Evolutionary conservation across 2,329 filamentous ascomycete species (phyloP).

Genomic region (Stenocarpella maydis): DNA sequence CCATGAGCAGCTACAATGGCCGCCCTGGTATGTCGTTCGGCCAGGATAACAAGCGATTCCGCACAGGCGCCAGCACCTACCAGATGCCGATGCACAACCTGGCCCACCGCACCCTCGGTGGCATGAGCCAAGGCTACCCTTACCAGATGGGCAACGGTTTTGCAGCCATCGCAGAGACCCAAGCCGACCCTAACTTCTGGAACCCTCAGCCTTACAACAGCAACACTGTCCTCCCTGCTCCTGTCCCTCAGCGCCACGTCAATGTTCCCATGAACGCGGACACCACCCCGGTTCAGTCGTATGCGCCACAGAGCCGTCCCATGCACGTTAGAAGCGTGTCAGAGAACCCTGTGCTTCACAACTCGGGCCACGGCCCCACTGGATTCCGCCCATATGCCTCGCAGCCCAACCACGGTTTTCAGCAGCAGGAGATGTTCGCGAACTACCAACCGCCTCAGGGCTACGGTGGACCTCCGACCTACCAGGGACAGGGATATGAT

Average conservation of each 20-base stretch:
- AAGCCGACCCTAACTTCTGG: constrained; percentile 43
- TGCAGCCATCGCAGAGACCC: constrained; percentile 46
- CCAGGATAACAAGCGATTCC: constrained; percentile 33
- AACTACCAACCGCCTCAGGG: constrained; percentile 27
- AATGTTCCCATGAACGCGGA: constrained; percentile 15
- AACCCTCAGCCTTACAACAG: constrained; percentile 31
- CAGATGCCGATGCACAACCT: constrained; percentile 35
- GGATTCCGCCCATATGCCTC: constrained; percentile 29
- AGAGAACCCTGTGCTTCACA: constrained; percentile 31
- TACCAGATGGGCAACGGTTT: constrained; percentile 38
- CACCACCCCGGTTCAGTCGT: constrained; percentile 22
- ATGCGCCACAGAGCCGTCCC: constrained; percentile 27
- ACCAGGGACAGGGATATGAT: constrained; percentile 27
- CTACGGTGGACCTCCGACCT: constrained; percentile 24
- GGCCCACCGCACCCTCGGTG: constrained; percentile 39
- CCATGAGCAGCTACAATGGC: constrained; percentile 32
- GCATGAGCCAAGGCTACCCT: constrained; percentile 24
- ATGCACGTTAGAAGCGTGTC: constrained; percentile 36
- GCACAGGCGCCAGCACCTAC: constrained; percentile 30
- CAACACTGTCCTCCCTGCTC: constrained; percentile 37
- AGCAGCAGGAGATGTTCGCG: constrained; percentile 29
- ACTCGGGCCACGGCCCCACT: constrained; percentile 14
- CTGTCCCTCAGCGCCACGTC: constrained; percentile 30
- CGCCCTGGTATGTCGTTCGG: constrained; percentile 24
- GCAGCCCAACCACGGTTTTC: constrained; percentile 23